Evolutionary conservation across 2,329 filamentous ascomycete genomes (phyloP).

Genomic region (Aspergillus hortae): DNA sequence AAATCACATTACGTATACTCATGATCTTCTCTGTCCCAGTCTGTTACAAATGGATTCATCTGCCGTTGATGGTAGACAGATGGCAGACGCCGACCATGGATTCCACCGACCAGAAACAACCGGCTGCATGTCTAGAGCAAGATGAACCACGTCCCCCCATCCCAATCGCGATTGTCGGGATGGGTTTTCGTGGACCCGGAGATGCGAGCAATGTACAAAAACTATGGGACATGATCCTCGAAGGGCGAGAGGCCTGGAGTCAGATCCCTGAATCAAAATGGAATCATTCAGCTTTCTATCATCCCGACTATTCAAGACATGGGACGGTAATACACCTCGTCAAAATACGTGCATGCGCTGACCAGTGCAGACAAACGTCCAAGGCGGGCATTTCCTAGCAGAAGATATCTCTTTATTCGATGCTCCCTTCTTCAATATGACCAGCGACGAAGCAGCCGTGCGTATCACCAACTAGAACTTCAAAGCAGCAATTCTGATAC

Average conservation of each 20-base stretch:
- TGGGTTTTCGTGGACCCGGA: slow-evolving; percentile 23
- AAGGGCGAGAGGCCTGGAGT: slow-evolving; percentile 18
- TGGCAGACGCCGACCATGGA: no score
- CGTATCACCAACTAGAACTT: background rate
- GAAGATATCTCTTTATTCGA: slow-evolving; percentile 29
- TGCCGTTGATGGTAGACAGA: no score
- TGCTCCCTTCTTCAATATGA: slow-evolving; percentile 34
- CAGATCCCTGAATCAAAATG: slow-evolving; percentile 17
- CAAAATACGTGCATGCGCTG: background rate
- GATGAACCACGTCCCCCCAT: slow-evolving; percentile 9
- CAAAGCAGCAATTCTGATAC: no score
- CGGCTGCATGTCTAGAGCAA: background rate
- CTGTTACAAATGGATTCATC: no score
- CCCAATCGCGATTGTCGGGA: slow-evolving; percentile 25
- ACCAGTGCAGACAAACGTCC: slow-evolving; percentile 20
- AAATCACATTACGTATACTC: background rate
- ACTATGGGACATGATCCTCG: slow-evolving; percentile 22
- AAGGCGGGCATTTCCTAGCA: slow-evolving; percentile 23
- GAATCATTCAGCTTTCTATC: slow-evolving; percentile 23
- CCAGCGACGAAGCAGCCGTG: slow-evolving; percentile 27
- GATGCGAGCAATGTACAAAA: slow-evolving; percentile 16
- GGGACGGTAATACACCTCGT: slow-evolving; percentile 16
- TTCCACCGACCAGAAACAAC: no score
- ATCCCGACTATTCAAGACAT: slow-evolving; percentile 21
- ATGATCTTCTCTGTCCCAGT: no score